Evolutionary conservation across 345 rosid genomes (phyloP), one percentile per base, ranked within the genome.

Genomic region (Hibiscus syriacus): DNA sequence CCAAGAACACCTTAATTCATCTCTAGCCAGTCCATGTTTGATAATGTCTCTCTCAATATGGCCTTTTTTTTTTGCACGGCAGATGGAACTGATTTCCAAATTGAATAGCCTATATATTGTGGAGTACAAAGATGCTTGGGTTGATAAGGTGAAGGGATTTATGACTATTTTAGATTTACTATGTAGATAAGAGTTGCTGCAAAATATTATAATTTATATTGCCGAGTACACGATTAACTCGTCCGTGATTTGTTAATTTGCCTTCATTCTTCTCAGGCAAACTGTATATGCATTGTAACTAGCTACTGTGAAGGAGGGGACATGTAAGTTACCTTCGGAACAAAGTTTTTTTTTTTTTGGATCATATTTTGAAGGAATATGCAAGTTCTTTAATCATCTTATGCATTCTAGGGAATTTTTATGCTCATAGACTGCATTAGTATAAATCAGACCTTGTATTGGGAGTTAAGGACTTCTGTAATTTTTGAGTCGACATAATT

Each of bases 81-180:
- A 94, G 97, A 82, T 94, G 95, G 81, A 86, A 54, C 56, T 90
- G 76, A 89, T 94, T 70, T 84, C 95, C 2, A 82, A 78, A 52
- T 80, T 94, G 54, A 84, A 87, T 69, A 81, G 84, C 70, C 92
- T 93, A 30, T 94, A 89, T 20, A 81, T 94, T 41, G 86, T 91
- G 64, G 82, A 83, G 67, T 78, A 78, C 73, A 89, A 86, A 79
- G 98, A 94, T 85, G 85, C 97, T 66, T 94, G 97, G 99, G 92
- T 86, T 74, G 99, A 88, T 70, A 81, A 94, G 93, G 98, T 94
- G 78, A 66, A 70, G 14, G 54, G 64, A 12, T n/a, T 30, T 66
- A 69, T 59, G 4, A 57, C 34, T 38, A 1, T 55, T n/a, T 41
- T 30, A 14, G 45, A 19, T 67, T 32, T 36, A 45, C 7, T 5